Base-by-base conservation (phyloP, 805 yeast genomes). In the Nakazawaea populi region DNA sequence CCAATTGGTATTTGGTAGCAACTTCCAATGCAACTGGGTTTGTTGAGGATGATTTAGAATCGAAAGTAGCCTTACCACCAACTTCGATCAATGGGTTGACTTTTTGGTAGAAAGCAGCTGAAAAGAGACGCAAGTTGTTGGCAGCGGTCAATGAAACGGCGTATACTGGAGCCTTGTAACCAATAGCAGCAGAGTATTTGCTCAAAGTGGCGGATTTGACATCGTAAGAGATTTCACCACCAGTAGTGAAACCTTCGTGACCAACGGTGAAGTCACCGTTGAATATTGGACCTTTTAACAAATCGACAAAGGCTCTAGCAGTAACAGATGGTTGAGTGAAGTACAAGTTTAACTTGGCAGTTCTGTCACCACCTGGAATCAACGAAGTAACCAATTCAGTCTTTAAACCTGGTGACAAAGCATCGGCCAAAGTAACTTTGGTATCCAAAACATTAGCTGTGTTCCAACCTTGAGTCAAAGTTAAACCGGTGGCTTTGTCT, bases 391-490 rank as follows among this genome's bases (percentile, higher is more conserved):
- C 83, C 66, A 94, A 76, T 74, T 91, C 96, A 61, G 94, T 85
- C 78, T 90, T 92, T 65, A 94, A 81, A 63, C 98, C 97, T 63
- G 96, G 96, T 55, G 97, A 86, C 73, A 92, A 80, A 63, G 89
- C 87, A 72, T 91, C 96, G 54, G 85, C 79, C 64, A 94, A 80
- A 77, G 92, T 97, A 62, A 94, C 79, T 80, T 89, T 92, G 76
- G 98, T 88, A 78, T 82, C 86, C 68, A 94, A 77, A 58, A 86
- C 80, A 73, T 92, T 92, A 71, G 95, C 85, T 63, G 96, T 89
- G 76, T 91, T 85, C 97, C 98, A 91, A 68, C 97, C 96, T 79
- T 94, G 98, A 61, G 97, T 90, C 67, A 94, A 76, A 58, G 97
- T 83, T 66, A 94, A 77, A 58, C 97, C 97, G 56, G 94, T 77